These are phyloP conservation scores for Cladophialophora carrionii DNA, from an alignment of 2,329 filamentous ascomycete species.

Conservation along the genomic window DNA sequence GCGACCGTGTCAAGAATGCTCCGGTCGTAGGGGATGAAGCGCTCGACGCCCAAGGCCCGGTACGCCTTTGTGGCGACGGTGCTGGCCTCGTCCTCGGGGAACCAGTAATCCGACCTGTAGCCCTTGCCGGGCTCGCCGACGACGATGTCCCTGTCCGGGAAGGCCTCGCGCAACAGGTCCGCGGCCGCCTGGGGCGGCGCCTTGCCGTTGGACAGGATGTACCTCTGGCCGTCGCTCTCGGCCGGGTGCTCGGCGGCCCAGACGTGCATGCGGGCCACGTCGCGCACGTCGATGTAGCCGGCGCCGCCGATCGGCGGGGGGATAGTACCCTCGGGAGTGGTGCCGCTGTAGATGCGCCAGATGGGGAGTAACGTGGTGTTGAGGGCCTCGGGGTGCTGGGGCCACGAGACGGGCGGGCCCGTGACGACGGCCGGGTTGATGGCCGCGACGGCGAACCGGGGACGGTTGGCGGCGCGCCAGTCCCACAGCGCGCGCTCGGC, in stretches of 20 bases:
- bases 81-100: conserved; percentile 26
- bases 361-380: conserved; percentile 38
- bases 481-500: conserved; percentile 37
- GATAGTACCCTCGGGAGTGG: conserved; percentile 10
- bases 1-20: conserved; percentile 36
- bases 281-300: conserved; percentile 38
- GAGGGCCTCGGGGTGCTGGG: conserved; percentile 30
- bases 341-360: conserved; percentile 36
- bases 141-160: conserved; percentile 33
- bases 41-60: conserved; percentile 31
- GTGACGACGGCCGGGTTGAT: conserved; percentile 38
- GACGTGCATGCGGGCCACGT: conserved; percentile 37
- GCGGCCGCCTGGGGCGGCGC: conserved; percentile 38
- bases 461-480: conserved; percentile 23
- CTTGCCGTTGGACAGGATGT: conserved; percentile 35
- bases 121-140: conserved; percentile 33
- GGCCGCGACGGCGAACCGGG: conserved; percentile 29
- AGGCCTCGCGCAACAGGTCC: conserved; percentile 33
- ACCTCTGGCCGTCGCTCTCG: conserved; percentile 33
- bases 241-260: conserved; percentile 37
- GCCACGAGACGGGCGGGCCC: conserved; percentile 37
- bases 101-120: conserved; percentile 31
- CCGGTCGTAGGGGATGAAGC: conserved; percentile 35
- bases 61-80: conserved; percentile 32
- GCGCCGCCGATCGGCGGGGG: conserved; percentile 37